Base-by-base conservation (phyloP, 1,284 basidiomycete species). In the Somion occarium region DNA sequence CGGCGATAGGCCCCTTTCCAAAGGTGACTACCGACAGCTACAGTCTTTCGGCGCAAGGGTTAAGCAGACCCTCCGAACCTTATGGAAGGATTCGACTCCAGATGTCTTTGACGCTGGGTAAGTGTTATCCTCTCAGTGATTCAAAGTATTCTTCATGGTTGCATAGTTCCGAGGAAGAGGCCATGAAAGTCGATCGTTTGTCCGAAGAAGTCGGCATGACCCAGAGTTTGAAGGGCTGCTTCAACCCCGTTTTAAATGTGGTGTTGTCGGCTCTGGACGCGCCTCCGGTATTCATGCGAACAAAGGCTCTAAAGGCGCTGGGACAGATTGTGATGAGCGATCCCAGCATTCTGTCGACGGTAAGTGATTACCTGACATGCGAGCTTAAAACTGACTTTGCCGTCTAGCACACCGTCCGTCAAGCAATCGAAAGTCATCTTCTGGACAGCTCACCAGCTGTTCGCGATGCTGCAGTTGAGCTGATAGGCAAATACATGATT, bases 401-500 rank as follows among this genome's bases (percentile, higher is more conserved):
- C 19, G 2, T 26, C 38, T 53, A 92, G 89, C 61, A 78, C 2
- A 86, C 82, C 58, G 91, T 94, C 37, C 83, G 87, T 20, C 74
- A 78, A 39, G 85, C 90, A 0, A 93, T 99, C 56, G 93, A 97
- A 68, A 83, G 82, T 20, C 90, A 96, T 62, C 77, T 99, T 18
- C 73, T 89, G 2, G 96, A 99, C 62, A 86, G 80, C 51, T 98
- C 95, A 0, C 86, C 95, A 1, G 88, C 89, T 23, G 97, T 99
- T 18, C 87, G 96, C 30, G 97, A 99, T 67, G 91, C 93, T 3
- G 93, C 96, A 3, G 90, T 99, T 5, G 94, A 97, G 56, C 74
- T 99, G 45, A 90, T 99, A 53, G 94, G 96, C 24, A 96, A 93
- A 69, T 97, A 98, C 63, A 85, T 98, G 69, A 82, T 95, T 23